Base-by-base conservation (phyloP, 2,329 filamentous ascomycete species). In the Phialophora expanda region DNA sequence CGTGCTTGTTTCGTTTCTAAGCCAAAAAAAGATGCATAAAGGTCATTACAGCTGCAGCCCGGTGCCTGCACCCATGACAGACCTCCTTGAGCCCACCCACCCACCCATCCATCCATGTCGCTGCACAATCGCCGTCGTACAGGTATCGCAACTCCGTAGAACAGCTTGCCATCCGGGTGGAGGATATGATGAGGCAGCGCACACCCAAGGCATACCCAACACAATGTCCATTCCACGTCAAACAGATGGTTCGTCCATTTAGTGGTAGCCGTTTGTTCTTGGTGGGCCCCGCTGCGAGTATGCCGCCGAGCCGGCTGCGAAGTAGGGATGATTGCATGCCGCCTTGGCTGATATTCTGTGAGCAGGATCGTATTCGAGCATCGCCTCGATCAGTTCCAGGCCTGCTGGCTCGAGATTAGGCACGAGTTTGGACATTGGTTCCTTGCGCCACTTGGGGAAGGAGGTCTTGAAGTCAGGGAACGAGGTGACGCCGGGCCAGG, bases 391-490 rank as follows among this genome's bases (percentile, higher is more conserved):
- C 26, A 82, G 75, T 62, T 80, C 78, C 55, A 80, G 74, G 26
- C 79, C 81, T 54, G 80, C 78, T 1, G 90, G 87, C 71, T 96
- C 91, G 55, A 97, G 85, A 61, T 85, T 89, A 51, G 86, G 85
- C 74, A 93, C 91, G 41, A 95, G 83, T 30, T 86, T 81, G 56
- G 83, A 82, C 26, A 85, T 83, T 66, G 86, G 83, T 74, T 93
- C 89, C 64, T 91, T 87, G 73, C 85, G 84, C 93, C 93, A 97
- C 80, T 96, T 96, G 70, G 93, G 93, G 80, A 97, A 97, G 2
- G 91, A 93, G 30, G 90, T 78, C 80, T 97, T 97, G 85, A 93
- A 97, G 78, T 97, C 93, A 50, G 93, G 93, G 81, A 96, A 96
- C 7, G 91, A 93, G n/a, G 92, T 95, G 65, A 97, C 92, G 67